phyloP scores from a whole-genome alignment of 2,329 filamentous ascomycete genomes.

The Cytospora schulzeri region DNA sequence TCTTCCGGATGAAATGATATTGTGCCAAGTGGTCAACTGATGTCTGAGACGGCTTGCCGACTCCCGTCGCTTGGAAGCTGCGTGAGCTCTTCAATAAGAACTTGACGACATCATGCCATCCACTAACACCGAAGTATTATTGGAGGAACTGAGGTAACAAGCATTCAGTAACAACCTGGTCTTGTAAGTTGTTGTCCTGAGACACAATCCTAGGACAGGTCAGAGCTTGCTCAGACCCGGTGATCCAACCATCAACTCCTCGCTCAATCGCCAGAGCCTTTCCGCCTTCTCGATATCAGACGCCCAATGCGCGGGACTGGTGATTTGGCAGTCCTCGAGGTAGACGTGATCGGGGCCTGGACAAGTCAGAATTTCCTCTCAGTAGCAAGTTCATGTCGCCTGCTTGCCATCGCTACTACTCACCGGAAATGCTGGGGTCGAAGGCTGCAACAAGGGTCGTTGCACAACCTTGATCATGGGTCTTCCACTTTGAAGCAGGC shows the following conservation, averaged over 20 bases:
- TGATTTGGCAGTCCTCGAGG: conserved; percentile 3
- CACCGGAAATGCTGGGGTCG: conserved; percentile 33
- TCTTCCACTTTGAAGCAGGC: conserved; percentile 36
- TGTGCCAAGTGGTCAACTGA: background rate
- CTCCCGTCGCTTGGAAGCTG: background rate
- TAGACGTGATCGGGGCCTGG: conserved; percentile 13
- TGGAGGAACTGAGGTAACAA: conserved; percentile 20
- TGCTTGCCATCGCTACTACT: background rate
- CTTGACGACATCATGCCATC: background rate
- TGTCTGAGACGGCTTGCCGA: background rate
- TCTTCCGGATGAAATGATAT: conserved; percentile 9
- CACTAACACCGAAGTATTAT: background rate
- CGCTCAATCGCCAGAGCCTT: conserved; percentile 21
- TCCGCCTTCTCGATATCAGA: conserved; percentile 9
- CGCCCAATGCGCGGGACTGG: conserved; percentile 6
- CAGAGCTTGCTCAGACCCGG: conserved; percentile 11
- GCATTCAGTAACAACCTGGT: conserved; percentile 7
- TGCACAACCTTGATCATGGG: conserved; percentile 44
- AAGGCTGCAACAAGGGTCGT: conserved; percentile 47
- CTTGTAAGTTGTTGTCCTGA: conserved; percentile 18
- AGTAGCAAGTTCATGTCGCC: background rate
- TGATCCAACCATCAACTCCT: conserved; percentile 15
- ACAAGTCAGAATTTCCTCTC: background rate
- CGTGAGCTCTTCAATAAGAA: conserved; percentile 3
- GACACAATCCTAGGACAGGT: conserved; percentile 8